These are phyloP conservation scores for Globisporangium okanoganense DNA, from an alignment of 352 stramenopile species.

Conservation along the genomic window DNA sequence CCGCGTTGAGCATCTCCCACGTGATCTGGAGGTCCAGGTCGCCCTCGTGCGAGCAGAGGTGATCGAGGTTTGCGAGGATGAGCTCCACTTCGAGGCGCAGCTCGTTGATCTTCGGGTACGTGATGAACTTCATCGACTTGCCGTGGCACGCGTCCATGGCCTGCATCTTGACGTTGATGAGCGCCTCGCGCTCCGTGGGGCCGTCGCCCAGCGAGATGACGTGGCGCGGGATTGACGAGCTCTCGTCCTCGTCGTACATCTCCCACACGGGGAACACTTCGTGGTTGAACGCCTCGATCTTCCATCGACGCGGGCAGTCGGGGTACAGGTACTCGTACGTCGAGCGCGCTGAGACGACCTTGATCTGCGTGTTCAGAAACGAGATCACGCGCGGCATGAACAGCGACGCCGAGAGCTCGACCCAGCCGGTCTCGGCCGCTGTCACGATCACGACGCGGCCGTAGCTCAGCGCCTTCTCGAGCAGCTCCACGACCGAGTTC, in stretches of 20 bases:
- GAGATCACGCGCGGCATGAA: slow-evolving; percentile 84
- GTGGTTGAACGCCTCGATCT: slow-evolving; percentile 87
- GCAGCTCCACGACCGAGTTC: slow-evolving; percentile 64
- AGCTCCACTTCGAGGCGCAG: slow-evolving; percentile 76
- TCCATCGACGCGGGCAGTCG: slow-evolving; percentile 81
- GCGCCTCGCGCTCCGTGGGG: slow-evolving; percentile 75
- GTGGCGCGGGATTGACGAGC: slow-evolving; percentile 49
- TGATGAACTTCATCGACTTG: slow-evolving; percentile 88
- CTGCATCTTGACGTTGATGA: slow-evolving; percentile 86
- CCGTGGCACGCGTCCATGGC: slow-evolving; percentile 73
- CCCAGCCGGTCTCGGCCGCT: slow-evolving; percentile 87
- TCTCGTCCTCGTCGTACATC: slow-evolving; percentile 49
- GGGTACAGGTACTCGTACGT: slow-evolving; percentile 89
- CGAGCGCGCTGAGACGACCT: slow-evolving; percentile 87
- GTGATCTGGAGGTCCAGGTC: slow-evolving; percentile 84
- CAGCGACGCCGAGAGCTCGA: slow-evolving; percentile 81
- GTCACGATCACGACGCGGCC: slow-evolving; percentile 88
- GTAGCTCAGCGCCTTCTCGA: slow-evolving; percentile 66
- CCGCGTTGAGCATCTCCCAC: slow-evolving; percentile 75
- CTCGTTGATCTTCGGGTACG: slow-evolving; percentile 83
- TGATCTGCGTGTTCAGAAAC: slow-evolving; percentile 80
- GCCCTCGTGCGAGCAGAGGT: slow-evolving; percentile 77
- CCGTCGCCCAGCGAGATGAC: slow-evolving; percentile 82
- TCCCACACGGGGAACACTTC: slow-evolving; percentile 81
- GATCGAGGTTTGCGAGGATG: slow-evolving; percentile 75